Base-by-base conservation (phyloP, 2,329 filamentous ascomycete genomes). In the Penicillium sp. region DNA sequence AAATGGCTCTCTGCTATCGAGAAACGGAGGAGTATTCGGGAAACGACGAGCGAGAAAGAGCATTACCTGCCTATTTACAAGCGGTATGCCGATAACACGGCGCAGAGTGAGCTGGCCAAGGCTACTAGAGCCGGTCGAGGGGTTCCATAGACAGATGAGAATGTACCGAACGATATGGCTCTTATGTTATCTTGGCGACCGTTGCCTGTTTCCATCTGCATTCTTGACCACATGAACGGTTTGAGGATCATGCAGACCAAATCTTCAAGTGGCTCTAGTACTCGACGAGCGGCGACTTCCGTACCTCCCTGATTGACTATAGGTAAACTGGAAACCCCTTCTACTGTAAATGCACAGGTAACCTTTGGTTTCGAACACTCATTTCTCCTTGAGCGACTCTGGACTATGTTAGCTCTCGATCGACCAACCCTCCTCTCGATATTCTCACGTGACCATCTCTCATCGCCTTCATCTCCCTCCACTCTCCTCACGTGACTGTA, bases 41-140 rank as follows among this genome's bases (percentile, higher is more conserved):
- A 87, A 62, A 93, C 89, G 0, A 85, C 83, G 76, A 92, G 89
- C 69, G 86, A 87, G 18, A 82, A 81, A 54, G 83, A 88, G 62
- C 77, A 86, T 69, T 92, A 92, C 70, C 72, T 90, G 60, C 81
- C 84, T 10, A 87, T 89, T 16, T 93, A 92, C 73, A 82, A 83
- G 73, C 74, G 86, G 59, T 89, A 89, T 77, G 86, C 86, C 0
- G 85, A 89, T 52, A 85, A 89, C 68, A 83, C 81, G 22, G 87
- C 87, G 16, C 81, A 86, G 66, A 87, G 84, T 19, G 78, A 86
- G 67, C 81, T 88, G 19, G 86, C 81, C 1, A 83, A 86, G 73
- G 86, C 86, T 14, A 88, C 84, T 3, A 80, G 89, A 64, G 79
- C 82, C 59, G 88, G 89, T 0, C 81, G 79, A 56, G 83, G 79